A percentile compares a stretch with the other conserved stretches of the same genome.
Conservation (phyloP, 139 green algal species). For the Chlorella ohadii region DNA sequence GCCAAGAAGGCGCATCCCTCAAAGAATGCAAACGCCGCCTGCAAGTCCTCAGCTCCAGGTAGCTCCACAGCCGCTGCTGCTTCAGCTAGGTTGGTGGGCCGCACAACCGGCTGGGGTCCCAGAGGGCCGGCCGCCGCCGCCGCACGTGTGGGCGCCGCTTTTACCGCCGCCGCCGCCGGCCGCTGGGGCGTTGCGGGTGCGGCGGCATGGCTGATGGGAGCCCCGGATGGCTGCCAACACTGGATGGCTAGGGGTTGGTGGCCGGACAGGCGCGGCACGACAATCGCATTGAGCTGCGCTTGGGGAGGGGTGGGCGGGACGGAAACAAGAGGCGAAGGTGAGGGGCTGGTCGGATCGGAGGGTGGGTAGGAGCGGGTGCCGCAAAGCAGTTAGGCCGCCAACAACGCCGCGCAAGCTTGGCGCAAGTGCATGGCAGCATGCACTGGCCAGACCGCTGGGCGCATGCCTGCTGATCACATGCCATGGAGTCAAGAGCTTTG, state of each 20-base stretch:
- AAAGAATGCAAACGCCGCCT: background rate
- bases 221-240: slow-evolving; percentile 1
- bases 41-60: background rate
- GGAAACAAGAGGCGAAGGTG: no score
- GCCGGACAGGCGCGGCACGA: slow-evolving; percentile 1
- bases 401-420: no score
- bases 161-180: background rate
- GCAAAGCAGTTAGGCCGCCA: no score
- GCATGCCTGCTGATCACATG: no score
- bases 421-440: no score
- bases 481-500: no score
- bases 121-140: background rate
- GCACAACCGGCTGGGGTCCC: background rate
- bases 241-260: background rate
- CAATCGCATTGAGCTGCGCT: slow-evolving; percentile 5
- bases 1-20: background rate
- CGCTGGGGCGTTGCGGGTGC: no score
- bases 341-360: no score
- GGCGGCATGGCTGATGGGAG: background rate
- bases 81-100: background rate
- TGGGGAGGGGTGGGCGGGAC: no score
- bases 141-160: background rate
- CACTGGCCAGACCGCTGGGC: no score
- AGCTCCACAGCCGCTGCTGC: background rate
- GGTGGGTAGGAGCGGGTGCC: no score